Base-by-base conservation (phyloP, 2,329 filamentous ascomycete species). In the Pseudogymnoascus destructans region DNA sequence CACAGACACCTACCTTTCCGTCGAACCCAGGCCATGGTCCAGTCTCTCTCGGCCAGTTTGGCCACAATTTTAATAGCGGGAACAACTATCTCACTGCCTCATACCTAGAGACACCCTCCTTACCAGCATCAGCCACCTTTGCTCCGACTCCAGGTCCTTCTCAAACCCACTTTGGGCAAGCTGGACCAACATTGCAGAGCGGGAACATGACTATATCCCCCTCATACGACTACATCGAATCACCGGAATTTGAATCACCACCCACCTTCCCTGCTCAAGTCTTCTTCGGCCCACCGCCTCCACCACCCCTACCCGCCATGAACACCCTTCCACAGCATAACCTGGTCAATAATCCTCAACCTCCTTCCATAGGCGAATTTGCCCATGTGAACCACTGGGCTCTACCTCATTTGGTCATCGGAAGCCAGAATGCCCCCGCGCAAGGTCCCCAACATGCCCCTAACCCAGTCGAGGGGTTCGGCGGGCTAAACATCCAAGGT, bases 261-360 rank as follows among this genome's bases (percentile, higher is more conserved):
- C 54, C 35, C 30, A n/a, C 2, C 19, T 56, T 35, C 17, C 54
- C 54, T 2, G 19, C 35, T 38, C 54, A 30, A 8, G 15, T 56
- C 17, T 56, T 38, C 35, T 56, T 38, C 54, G 32, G 54, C 30
- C 54, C 54, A 38, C 30, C 54, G 3, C 54, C 35, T 38, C 54
- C 54, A 7, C 30, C 35, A n/a, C 30, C 54, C 13, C 23, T 38
- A 52, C 25, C 46, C 46, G n/a, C 25, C n/a, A 9, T 38, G 10
- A 56, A 56, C 30, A n/a, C 15, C 13, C 54, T 13, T 21, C 54
- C 32, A 30, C 25, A 17, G 9, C 10, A 17, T 1, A 52, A 27
- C 15, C 15, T 30, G 8, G 4, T 11, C n/a, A 4, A 30, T 1
- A 30, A 52, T 5, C 23, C 46, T 6, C 46, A 30, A 1, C 23